Conservation (phyloP, 805 yeast species). For the Wickerhamiella vanderwaltii region DNA sequence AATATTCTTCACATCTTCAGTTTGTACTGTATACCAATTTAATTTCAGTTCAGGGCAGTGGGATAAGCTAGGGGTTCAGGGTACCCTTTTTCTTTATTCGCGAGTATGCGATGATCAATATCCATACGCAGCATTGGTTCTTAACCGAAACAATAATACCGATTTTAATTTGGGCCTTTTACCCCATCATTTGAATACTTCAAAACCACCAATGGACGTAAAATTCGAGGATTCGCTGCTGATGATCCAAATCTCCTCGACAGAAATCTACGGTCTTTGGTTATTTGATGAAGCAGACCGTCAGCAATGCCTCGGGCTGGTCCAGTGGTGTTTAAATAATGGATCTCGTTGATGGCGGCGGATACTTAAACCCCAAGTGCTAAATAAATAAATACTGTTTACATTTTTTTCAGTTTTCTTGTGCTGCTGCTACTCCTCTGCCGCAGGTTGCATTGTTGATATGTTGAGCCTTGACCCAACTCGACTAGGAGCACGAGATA, state of each 20-base stretch:
- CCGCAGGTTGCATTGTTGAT: slow-evolving; percentile 5
- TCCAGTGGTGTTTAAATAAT: slow-evolving; percentile 26
- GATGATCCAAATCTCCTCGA: slow-evolving; percentile 27
- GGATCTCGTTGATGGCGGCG: slow-evolving; percentile 1
- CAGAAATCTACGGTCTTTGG: slow-evolving; percentile 31
- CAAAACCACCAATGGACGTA: slow-evolving; percentile 25
- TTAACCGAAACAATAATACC: slow-evolving; percentile 26
- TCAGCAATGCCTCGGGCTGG: slow-evolving; percentile 19
- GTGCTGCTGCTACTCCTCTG: too few species aligned
- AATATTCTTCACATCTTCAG: slow-evolving; percentile 29
- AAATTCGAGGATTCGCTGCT: slow-evolving; percentile 27
- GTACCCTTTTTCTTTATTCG: slow-evolving; percentile 31
- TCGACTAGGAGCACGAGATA: slow-evolving; percentile 5
- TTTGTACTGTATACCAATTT: slow-evolving; percentile 32
- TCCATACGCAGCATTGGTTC: slow-evolving; percentile 30
- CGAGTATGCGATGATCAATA: slow-evolving; percentile 22
- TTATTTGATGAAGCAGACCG: slow-evolving; percentile 28
- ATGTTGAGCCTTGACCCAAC: slow-evolving; percentile 7
- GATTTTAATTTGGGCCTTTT: slow-evolving; percentile 29
- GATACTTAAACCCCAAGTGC: too few species aligned
- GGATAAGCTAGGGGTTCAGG: slow-evolving; percentile 31
- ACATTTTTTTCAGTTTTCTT: slow-evolving; percentile 6
- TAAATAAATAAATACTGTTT: too few species aligned
- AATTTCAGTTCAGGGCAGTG: slow-evolving; percentile 26
- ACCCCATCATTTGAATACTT: slow-evolving; percentile 22